A percentile compares a stretch with the other conserved stretches of the same genome.
Evolutionary conservation across 2,329 filamentous ascomycete species (phyloP).

Genomic region (Colletotrichum lindemuthianum): DNA sequence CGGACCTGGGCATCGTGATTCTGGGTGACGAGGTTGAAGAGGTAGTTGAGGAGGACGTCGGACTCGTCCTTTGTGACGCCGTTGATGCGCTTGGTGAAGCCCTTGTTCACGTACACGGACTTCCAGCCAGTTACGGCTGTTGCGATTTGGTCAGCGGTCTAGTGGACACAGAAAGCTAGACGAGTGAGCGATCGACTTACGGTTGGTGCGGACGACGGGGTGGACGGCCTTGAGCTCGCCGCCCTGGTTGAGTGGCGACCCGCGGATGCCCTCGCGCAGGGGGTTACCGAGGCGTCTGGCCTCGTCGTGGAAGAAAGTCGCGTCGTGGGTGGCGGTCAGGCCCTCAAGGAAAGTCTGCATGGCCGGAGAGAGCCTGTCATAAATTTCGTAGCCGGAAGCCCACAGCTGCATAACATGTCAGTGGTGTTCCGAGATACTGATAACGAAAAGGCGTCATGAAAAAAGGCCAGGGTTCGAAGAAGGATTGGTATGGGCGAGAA

Average conservation of each 20-base stretch:
- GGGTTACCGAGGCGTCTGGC: constrained; percentile 58
- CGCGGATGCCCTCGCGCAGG: constrained; percentile 55
- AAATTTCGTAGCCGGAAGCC: constrained; percentile 63
- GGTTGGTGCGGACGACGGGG: constrained; percentile 68
- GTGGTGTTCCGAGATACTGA: not conserved
- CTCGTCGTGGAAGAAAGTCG: constrained; percentile 61
- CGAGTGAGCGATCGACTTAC: constrained; percentile 8
- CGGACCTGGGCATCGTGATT: constrained; percentile 69
- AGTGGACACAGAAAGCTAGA: not conserved
- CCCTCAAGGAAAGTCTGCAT: constrained; percentile 58
- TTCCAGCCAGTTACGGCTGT: constrained; percentile 65
- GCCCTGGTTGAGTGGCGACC: constrained; percentile 68
- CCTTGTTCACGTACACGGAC: constrained; percentile 60
- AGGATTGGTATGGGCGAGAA: not conserved
- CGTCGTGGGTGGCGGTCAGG: constrained; percentile 60
- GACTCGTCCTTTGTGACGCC: constrained; percentile 64
- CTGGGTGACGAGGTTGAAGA: constrained; percentile 58
- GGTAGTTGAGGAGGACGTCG: constrained; percentile 59
- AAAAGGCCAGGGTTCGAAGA: constrained; percentile 3
- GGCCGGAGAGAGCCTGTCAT: constrained; percentile 61
- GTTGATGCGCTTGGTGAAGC: constrained; percentile 65
- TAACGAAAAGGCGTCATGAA: too few species aligned
- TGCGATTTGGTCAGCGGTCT: constrained; percentile 7
- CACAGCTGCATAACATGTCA: constrained; percentile 52
- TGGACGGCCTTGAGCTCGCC: constrained; percentile 59